These are phyloP conservation scores for Isatis tinctoria DNA, from an alignment of 345 rosid species.

Conservation along the genomic window DNA sequence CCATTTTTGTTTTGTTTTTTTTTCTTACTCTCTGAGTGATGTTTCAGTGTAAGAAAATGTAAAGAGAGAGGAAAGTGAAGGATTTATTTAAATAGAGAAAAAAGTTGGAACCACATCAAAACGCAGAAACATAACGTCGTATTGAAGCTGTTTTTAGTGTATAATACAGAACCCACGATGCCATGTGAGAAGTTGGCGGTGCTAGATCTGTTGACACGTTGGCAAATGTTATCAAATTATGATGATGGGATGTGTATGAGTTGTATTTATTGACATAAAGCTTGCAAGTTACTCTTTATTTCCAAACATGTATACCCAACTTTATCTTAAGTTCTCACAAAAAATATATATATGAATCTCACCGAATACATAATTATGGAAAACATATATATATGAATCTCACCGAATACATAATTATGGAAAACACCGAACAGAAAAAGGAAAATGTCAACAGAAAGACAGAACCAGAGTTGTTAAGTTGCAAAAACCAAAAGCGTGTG, in stretches of 20 bases:
- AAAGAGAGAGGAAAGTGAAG: slow-evolving; percentile 7
- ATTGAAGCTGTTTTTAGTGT: slow-evolving; percentile 8
- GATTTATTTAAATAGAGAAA: slow-evolving; percentile 20
- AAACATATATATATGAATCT: not conserved
- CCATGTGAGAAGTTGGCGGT: slow-evolving; percentile 35
- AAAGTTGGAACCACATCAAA: not conserved
- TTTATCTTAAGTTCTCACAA: not conserved
- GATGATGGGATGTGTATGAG: slow-evolving; percentile 29
- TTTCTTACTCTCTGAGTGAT: slow-evolving; percentile 2
- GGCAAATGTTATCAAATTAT: slow-evolving; percentile 8
- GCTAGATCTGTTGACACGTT: slow-evolving; percentile 37
- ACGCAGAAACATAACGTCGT: slow-evolving; percentile 35
- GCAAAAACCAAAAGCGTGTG: not conserved
- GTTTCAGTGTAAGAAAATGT: slow-evolving; percentile 8
- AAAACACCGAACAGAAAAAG: not conserved
- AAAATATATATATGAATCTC: not conserved
- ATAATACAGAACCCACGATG: not conserved
- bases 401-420: not conserved
- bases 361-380: not conserved
- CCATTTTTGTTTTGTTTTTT: slow-evolving; percentile 33
- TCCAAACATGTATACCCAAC: not conserved
- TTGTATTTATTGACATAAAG: slow-evolving; percentile 13
- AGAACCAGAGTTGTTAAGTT: not conserved
- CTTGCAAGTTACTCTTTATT: slow-evolving; percentile 28
- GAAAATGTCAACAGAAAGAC: not conserved